These are phyloP conservation scores for Zoysia pacifica DNA, from an alignment of 176 grass and related monocot species.

Conservation along the genomic window DNA sequence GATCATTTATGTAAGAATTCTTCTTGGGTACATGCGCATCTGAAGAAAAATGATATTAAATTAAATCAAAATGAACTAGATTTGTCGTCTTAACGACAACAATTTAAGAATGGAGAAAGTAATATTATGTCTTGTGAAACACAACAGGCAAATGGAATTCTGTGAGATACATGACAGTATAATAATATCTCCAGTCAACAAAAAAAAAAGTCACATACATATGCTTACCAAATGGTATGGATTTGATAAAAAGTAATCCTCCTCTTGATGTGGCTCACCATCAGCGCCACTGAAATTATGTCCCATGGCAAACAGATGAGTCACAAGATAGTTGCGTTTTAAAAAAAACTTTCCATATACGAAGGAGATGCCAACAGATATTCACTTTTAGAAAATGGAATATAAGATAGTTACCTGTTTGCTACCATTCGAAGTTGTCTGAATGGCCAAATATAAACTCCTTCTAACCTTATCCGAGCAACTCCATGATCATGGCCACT, in stretches of 20 bases:
- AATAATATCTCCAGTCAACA: not conserved
- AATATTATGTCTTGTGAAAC: not conserved
- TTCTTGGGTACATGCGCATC: too few species aligned
- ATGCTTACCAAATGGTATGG: constrained; percentile 94
- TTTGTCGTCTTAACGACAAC: too few species aligned
- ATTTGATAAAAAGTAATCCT: constrained; percentile 95
- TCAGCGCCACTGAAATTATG: constrained; percentile 65
- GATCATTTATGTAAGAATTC: not conserved
- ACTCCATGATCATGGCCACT: constrained; percentile 64
- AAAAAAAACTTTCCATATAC: constrained; percentile 13
- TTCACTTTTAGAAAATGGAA: constrained; percentile 22
- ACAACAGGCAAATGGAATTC: constrained; percentile 9
- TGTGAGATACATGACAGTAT: constrained; percentile 1
- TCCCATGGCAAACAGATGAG: constrained; percentile 28
- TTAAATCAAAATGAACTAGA: too few species aligned
- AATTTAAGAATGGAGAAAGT: too few species aligned
- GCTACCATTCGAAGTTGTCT: constrained; percentile 96
- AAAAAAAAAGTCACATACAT: constrained; percentile 29
- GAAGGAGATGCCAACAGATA: constrained; percentile 8
- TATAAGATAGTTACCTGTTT: constrained; percentile 66
- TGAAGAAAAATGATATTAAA: too few species aligned
- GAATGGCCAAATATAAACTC: constrained; percentile 99
- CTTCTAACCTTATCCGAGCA: constrained; percentile 91
- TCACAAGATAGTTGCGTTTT: not conserved
- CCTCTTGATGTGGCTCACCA: constrained; percentile 78